These are phyloP conservation scores for Schizothecium vesticola DNA, from an alignment of 495 filamentous ascomycete genomes.

Conservation along the genomic window DNA sequence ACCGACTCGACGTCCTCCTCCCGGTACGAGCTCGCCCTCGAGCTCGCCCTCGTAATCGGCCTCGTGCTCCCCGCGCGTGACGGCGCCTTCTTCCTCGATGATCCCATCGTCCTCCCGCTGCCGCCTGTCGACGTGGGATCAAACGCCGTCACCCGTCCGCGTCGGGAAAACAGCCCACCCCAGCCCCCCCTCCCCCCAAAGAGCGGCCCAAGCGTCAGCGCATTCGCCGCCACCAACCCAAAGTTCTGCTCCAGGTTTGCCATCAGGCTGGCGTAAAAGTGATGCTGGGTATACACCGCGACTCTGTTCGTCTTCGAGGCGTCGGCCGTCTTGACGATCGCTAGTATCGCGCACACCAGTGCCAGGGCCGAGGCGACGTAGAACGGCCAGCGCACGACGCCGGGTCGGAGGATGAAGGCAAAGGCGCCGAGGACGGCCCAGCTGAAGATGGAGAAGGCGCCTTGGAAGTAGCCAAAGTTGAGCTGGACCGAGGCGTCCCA, in stretches of 20 bases:
- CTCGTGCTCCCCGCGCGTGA: conserved; percentile 15
- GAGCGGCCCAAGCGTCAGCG: conserved; percentile 30
- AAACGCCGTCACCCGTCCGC: not conserved
- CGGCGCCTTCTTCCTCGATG: not conserved
- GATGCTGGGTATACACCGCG: conserved; percentile 24
- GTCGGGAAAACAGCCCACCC: not conserved
- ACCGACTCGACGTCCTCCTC: not conserved
- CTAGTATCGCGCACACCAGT: conserved; percentile 29
- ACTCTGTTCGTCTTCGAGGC: conserved; percentile 19
- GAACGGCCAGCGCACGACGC: conserved; percentile 29
- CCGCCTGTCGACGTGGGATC: not conserved
- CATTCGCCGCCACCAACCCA: conserved; percentile 32
- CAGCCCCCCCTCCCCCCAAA: conserved; percentile 8
- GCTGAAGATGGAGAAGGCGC: conserved; percentile 33
- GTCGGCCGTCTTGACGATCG: conserved; percentile 31
- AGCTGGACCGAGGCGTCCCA: conserved; percentile 29
- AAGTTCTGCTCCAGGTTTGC: conserved; percentile 35
- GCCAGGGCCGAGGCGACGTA: conserved; percentile 26
- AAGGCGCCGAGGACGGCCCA: conserved; percentile 35
- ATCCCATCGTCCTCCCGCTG: not conserved
- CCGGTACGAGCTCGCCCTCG: conserved; percentile 4
- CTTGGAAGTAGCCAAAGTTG: conserved; percentile 36
- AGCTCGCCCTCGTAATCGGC: conserved; percentile 7
- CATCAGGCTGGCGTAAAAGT: conserved; percentile 29
- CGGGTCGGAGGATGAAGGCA: conserved; percentile 26